phyloP scores from a whole-genome alignment of 106 monocot species.

The Triglochin maritima region DNA sequence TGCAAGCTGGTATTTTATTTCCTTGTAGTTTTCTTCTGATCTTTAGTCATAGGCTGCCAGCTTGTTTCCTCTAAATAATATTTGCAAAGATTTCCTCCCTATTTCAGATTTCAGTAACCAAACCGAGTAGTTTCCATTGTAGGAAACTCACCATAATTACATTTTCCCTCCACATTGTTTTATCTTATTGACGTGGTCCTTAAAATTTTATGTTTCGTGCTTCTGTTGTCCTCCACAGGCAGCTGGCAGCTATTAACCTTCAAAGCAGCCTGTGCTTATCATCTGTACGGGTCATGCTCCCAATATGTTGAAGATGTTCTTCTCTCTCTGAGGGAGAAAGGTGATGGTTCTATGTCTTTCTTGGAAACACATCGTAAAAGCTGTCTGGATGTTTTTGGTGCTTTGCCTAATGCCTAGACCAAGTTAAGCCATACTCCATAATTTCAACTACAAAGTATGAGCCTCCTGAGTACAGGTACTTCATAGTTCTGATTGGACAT shows the following conservation, averaged over 20 bases:
- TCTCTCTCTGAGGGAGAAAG: slow-evolving; percentile 12
- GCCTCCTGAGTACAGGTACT: too few relatives aligned
- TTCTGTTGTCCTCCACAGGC: slow-evolving; percentile 19
- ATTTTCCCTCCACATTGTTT: too few relatives aligned
- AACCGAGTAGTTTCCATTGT: background rate
- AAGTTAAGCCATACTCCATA: too few relatives aligned
- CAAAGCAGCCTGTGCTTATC: slow-evolving; percentile 64
- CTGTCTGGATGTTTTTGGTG: slow-evolving; percentile 7
- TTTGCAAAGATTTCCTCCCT: background rate
- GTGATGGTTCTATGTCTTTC: slow-evolving; percentile 12
- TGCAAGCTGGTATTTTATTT: slow-evolving; percentile 28
- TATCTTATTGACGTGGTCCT: background rate
- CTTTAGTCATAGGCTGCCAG: background rate
- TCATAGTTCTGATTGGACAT: too few relatives aligned
- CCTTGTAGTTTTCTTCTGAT: background rate
- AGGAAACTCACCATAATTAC: background rate
- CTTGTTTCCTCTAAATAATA: background rate
- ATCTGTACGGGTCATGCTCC: slow-evolving; percentile 44
- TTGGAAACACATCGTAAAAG: slow-evolving; percentile 24
- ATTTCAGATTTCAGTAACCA: background rate
- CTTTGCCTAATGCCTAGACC: too few relatives aligned
- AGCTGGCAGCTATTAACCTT: slow-evolving; percentile 30
- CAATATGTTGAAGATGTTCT: slow-evolving; percentile 35
- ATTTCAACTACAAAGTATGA: too few relatives aligned
- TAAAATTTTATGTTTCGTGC: background rate